A percentile compares a stretch with the other conserved stretches of the same genome.
Conservation (phyloP, 1,139 yeast genomes). For the Magnusiomyces ingens region DNA sequence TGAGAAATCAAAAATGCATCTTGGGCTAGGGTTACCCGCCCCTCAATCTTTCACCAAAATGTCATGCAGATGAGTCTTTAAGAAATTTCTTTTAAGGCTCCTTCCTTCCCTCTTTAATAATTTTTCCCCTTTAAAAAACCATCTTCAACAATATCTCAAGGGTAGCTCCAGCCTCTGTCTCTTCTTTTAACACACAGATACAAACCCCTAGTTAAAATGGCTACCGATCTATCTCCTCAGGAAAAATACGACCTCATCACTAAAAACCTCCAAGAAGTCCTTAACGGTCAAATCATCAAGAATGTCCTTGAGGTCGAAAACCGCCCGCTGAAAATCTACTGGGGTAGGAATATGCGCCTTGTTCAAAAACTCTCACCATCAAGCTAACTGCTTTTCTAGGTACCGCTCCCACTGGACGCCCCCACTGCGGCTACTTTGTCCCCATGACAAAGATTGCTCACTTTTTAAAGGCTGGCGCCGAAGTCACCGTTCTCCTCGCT, state of each 20-base stretch:
- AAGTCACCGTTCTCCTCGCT: constrained; percentile 87
- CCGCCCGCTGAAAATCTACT: constrained; percentile 79
- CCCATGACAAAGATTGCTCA: constrained; percentile 97
- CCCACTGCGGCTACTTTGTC: constrained; percentile 98
- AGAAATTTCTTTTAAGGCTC: no score
- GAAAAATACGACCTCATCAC: constrained; percentile 76
- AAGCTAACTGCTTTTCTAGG: constrained; percentile 27
- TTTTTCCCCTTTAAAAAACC: no score
- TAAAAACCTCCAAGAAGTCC: constrained; percentile 82
- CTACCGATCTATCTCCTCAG: constrained; percentile 36
- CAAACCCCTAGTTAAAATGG: no score
- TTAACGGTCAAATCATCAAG: constrained; percentile 82
- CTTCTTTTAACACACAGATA: no score
- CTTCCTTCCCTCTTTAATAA: no score
- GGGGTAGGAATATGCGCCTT: constrained; percentile 38
- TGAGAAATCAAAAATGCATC: no score
- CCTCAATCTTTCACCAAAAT: no score
- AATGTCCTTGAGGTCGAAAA: constrained; percentile 73
- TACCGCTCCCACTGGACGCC: constrained; percentile 92
- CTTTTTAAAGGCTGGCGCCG: constrained; percentile 92
- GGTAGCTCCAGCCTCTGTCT: no score
- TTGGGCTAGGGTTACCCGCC: no score
- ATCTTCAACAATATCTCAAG: no score
- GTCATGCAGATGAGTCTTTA: no score
- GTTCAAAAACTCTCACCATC: constrained; percentile 18